phyloP scores from a whole-genome alignment of 805 yeast genomes.

The Debaryomyces prosopidis region DNA sequence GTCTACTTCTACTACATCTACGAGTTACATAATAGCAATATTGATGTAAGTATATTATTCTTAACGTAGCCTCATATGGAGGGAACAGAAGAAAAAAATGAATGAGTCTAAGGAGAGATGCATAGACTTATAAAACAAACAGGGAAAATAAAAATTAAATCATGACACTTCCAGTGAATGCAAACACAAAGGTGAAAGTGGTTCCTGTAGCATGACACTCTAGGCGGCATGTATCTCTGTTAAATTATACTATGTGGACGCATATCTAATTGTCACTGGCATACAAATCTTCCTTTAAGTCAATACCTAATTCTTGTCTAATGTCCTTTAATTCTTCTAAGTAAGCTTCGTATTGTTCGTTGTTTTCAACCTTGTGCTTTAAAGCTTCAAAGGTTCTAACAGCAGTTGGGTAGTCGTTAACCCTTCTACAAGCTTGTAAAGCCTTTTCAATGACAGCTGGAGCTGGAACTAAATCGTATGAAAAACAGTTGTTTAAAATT shows the following conservation, averaged over 20 bases:
- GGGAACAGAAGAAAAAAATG: background rate
- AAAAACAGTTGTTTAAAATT: slow-evolving; percentile 95
- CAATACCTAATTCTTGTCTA: slow-evolving; percentile 90
- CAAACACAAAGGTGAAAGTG: too few species aligned
- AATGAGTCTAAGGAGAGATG: background rate
- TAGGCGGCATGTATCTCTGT: too few species aligned
- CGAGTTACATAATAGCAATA: background rate
- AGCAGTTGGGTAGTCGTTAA: slow-evolving; percentile 97
- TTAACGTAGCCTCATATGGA: background rate
- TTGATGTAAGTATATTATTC: background rate
- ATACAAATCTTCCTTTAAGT: slow-evolving; percentile 85
- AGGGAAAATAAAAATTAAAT: background rate
- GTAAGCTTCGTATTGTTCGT: slow-evolving; percentile 92
- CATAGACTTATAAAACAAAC: background rate
- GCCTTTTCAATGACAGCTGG: slow-evolving; percentile 96
- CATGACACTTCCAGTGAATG: background rate
- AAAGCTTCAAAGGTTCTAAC: slow-evolving; percentile 97
- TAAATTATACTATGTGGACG: too few species aligned
- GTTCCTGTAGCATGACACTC: too few species aligned
- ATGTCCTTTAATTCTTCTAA: slow-evolving; percentile 90
- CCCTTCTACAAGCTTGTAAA: slow-evolving; percentile 96
- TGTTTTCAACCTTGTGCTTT: slow-evolving; percentile 93
- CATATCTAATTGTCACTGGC: slow-evolving; percentile 28
- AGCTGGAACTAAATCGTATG: slow-evolving; percentile 98
- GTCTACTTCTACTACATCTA: too few species aligned